Conservation (phyloP, 352 stramenopile genomes). For the Globisporangium solare region DNA sequence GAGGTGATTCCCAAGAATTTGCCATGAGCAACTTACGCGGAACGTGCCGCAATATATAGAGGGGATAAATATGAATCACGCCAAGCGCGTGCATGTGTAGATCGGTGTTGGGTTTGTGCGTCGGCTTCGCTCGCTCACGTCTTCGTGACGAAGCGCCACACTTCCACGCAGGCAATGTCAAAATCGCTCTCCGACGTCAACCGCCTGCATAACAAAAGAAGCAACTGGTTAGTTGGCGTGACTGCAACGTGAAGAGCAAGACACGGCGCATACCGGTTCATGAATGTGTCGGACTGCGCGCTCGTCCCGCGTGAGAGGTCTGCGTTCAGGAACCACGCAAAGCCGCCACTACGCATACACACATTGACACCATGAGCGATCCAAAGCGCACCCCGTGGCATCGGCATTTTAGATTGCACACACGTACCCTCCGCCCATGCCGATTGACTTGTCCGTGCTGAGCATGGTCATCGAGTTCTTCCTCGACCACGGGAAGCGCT, state of each 20-base stretch:
- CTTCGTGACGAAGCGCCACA: conserved; percentile 65
- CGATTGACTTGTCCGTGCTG: conserved; percentile 61
- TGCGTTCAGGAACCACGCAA: conserved; percentile 64
- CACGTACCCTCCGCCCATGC: conserved; percentile 67
- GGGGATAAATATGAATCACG: neutral
- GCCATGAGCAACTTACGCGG: too few species aligned
- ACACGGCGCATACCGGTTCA: conserved; percentile 28
- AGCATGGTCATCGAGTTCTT: conserved; percentile 70
- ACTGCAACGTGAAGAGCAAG: neutral
- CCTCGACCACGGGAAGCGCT: conserved; percentile 57
- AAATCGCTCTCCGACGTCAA: conserved; percentile 50
- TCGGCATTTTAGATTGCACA: conserved; percentile 1
- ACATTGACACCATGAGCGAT: neutral
- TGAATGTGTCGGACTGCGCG: conserved; percentile 48
- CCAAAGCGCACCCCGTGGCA: too few species aligned
- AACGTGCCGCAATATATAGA: too few species aligned
- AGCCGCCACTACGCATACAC: conserved; percentile 32
- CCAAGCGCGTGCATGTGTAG: too few species aligned
- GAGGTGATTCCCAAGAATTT: too few species aligned
- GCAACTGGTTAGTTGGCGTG: neutral
- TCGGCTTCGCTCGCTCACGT: conserved; percentile 22
- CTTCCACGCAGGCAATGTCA: conserved; percentile 53
- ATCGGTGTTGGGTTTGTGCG: too few species aligned
- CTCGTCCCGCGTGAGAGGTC: conserved; percentile 59
- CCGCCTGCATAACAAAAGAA: conserved; percentile 16